Evolutionary conservation across 805 yeast genomes (phyloP).

Genomic region (Pichia californica): DNA sequence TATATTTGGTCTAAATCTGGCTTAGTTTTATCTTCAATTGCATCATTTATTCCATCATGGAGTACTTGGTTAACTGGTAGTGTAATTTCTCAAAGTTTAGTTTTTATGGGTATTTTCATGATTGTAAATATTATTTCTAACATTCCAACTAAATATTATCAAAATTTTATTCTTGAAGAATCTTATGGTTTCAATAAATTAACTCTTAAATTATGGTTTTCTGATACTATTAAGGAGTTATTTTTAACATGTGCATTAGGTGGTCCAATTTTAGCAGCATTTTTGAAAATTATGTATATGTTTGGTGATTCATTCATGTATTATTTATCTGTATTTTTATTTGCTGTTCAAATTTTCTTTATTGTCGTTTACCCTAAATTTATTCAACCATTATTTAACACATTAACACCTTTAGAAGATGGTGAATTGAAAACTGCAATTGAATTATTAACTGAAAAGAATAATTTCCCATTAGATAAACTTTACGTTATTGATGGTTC

Average conservation of each 20-base stretch:
- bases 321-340: slow-evolving; percentile 68
- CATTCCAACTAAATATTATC: slow-evolving; percentile 68
- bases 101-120: slow-evolving; percentile 50
- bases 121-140: slow-evolving; percentile 45
- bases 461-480: slow-evolving; percentile 80
- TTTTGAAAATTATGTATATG: slow-evolving; percentile 73
- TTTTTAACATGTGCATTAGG: slow-evolving; percentile 53
- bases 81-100: slow-evolving; percentile 63
- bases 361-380: slow-evolving; percentile 77
- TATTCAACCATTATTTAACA: slow-evolving; percentile 91
- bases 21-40: slow-evolving; percentile 19
- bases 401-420: slow-evolving; percentile 80
- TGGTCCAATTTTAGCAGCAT: slow-evolving; percentile 64
- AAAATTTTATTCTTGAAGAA: slow-evolving; percentile 85
- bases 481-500: slow-evolving; percentile 95
- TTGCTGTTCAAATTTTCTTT: slow-evolving; percentile 63
- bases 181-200: slow-evolving; percentile 88
- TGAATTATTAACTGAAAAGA: slow-evolving; percentile 67
- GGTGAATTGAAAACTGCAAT: slow-evolving; percentile 82
- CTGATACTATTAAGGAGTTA: slow-evolving; percentile 62
- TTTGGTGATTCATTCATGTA: slow-evolving; percentile 78
- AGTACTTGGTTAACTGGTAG: slow-evolving; percentile 35
- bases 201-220: slow-evolving; percentile 63
- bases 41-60: slow-evolving; percentile 16
- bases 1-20: slow-evolving; percentile 41